Evolutionary conservation across 1,284 basidiomycete genomes (phyloP), one percentile per base, ranked within the genome.

Genomic region (Waitea zeae): DNA sequence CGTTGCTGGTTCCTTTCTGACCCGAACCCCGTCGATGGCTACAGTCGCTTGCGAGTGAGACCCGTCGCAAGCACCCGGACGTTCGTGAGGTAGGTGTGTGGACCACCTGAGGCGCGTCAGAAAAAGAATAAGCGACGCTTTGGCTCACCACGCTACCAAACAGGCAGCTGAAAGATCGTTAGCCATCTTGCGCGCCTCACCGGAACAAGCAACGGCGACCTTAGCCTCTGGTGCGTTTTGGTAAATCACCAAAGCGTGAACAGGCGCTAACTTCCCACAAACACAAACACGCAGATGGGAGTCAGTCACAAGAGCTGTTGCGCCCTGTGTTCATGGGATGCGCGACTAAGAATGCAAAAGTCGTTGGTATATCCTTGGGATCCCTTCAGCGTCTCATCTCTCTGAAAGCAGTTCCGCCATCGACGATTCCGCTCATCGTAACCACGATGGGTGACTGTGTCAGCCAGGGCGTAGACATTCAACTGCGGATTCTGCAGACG

Each of bases 301-400:
- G 74, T 12, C 76, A 86, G 48, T 73, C 82, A 3, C 73, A 83
- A 37, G 79, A 81, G 36, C 65, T 97, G 17, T 67, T 97, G 19
- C 66, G 73, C 33, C 92, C 95, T 0, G 77, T 98, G 2, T 86
- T 92, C 48, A 86, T 95, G 67, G 90, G 88, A 34, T 93, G 90
- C 51, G 76, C 80, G 31, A 95, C 89, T 7, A 88, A 83, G 57
- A 86, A 90, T 43, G 74, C 84, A 3, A 97, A 97, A 64, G 83
- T 96, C 33, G 80, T 96, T 34, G 81, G 82, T 1, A 87, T 97
- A 43, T 86, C 84, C 7, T 70, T 97, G 3, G 81, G 87, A 18
- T 86, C 88, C 1, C 65, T 98, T 22, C 92, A 97, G 52, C 73
- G 95, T 24, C 67, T 97, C 39, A 87, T 97, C 35, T 67, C 81